Base-by-base conservation (phyloP, 1,139 yeast genomes). In the Hemisphaericaspora subhashii region DNA sequence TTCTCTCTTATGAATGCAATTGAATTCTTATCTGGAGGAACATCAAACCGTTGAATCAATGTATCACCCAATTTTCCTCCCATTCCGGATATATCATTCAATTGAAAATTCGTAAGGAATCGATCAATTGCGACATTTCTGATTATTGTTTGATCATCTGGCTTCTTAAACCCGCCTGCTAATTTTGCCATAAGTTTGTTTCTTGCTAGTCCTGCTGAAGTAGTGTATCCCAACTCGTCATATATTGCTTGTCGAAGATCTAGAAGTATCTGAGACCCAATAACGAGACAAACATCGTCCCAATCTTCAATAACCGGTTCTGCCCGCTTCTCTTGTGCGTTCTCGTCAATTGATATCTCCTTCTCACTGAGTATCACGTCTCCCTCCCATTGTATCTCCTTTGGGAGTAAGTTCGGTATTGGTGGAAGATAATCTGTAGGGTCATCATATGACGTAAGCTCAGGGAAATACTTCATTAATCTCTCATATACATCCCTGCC, bases 11-110 rank as follows among this genome's bases (percentile, higher is more conserved):
- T 68, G 42, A 55, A 73, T 2, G 64, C 57, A 7, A 79, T 73
- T 2, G 79, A 68, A 39, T 58, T 61, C 4, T 23, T 39, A n/a
- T 53, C 60, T 1, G 55, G 54, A 0, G 82, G 81, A 0, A 77
- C 61, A 4, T 67, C 64, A 22, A 82, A 62, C 23, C 66, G 58
- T 13, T 63, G 58, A 17, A 73, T 50, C 0, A 89, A 65, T n/a
- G 65, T 64, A 8, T 81, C 81, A 0, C 98, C 98, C 5, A 75
- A 65, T 51, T 86, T 87, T 2, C 98, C 98, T 4, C 98, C 98
- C 71, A 90, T 68, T 0, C 96, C 90, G 72, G 95, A 84, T 42
- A 90, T 76, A 51, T 90, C 96, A 1, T 77, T 76, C 15, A 92
- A 57, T 42, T 81, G 79, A 54, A 85, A 83, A 34, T 73, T 68